Base-by-base conservation (phyloP, 1,284 basidiomycete species). In the Malassezia equina region DNA sequence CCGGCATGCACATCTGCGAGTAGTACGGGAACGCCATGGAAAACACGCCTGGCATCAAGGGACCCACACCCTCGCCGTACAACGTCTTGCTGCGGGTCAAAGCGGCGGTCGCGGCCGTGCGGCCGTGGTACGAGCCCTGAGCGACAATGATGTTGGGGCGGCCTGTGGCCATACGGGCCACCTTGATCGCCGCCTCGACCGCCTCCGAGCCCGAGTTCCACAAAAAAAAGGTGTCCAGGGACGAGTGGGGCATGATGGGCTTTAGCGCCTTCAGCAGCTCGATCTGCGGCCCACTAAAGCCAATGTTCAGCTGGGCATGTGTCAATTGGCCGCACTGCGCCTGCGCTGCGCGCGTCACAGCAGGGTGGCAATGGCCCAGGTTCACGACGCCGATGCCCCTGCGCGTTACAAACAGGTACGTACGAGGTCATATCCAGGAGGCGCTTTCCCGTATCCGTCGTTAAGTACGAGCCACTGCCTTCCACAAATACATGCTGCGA, bases 171-270 rank as follows among this genome's bases (percentile, higher is more conserved):
- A 76, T 75, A 34, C 90, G 81, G 1, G 87, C 86, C 77, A 80
- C 75, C 77, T 90, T 90, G 57, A 90, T 74, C 1, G 85, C 79
- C 1, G 83, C 87, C 50, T 57, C 55, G 25, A 90, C 81, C 0
- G 88, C 90, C 73, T 94, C 90, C 2, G 88, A 85, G 13, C 89
- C 90, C 5, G 89, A 93, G 79, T 90, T 95, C 86, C 86, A 89
- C 50, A 71, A 60, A 51, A 69, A 70, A 44, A 95, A 91, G 17
- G 88, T 88, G 76, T 91, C 86, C 40, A 95, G 80, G 2, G 88
- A 90, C 0, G 83, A 79, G 75, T 93, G 79, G 0, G 90, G 88
- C 82, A 90, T 86, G 60, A 67, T 65, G 13, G 65, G 61, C 12
- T 68, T 52, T 7, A 73, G 64, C 41, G 59, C 53, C 43, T 60